Evolutionary conservation across 1,139 yeast species (phyloP).

Genomic region (Nakaseomyces delphensis): DNA sequence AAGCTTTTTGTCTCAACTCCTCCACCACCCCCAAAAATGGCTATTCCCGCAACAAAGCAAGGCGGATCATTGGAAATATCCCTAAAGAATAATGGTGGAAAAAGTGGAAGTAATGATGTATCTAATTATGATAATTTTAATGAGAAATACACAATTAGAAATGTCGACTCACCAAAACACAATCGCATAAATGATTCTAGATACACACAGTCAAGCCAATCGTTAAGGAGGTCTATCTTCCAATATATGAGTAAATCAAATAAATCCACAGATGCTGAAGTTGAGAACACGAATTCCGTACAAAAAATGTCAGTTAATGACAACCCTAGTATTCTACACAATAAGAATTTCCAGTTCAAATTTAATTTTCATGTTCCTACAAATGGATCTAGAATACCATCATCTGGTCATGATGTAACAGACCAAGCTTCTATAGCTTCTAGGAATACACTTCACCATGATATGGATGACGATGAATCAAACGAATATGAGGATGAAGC

Average conservation of each 20-base stretch:
- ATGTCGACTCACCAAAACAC: not conserved
- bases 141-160: constrained; percentile 1
- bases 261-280: constrained; percentile 3
- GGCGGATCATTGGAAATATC: constrained; percentile 77
- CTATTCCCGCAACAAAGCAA: constrained; percentile 71
- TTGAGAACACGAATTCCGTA: constrained; percentile 10
- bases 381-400: not conserved
- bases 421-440: not conserved
- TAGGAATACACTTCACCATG: constrained; percentile 9
- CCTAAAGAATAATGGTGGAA: constrained; percentile 19
- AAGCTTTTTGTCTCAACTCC: constrained; percentile 35
- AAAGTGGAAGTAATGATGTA: not conserved
- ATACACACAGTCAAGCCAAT: constrained; percentile 10
- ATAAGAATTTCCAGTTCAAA: constrained; percentile 28
- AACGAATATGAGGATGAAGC: constrained; percentile 33
- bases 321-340: constrained; percentile 16
- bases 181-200: not conserved
- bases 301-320: constrained; percentile 5
- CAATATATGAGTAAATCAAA: constrained; percentile 16
- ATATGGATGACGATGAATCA: constrained; percentile 1
- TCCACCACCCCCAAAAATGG: constrained; percentile 67
- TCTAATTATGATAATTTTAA: not conserved
- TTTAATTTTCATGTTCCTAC: constrained; percentile 21
- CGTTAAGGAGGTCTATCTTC: constrained; percentile 21
- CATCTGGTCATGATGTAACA: not conserved